Conservation (phyloP, 1,139 yeast genomes). For the Wickerhamomyces sp. region DNA sequence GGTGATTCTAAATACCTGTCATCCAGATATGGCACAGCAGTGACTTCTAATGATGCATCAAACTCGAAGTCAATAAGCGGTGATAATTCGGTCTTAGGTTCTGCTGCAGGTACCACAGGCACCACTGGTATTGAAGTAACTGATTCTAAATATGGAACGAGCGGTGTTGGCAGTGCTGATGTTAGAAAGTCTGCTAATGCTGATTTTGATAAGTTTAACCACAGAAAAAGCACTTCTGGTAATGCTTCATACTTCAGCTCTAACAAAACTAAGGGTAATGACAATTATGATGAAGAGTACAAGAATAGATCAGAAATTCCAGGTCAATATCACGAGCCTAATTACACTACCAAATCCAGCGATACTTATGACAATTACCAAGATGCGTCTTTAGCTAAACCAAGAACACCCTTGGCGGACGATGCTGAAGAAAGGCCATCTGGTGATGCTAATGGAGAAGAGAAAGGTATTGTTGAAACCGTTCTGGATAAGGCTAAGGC, state of each 20-base stretch:
- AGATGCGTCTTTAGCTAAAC: conserved; percentile 1
- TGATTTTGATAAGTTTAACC: no score
- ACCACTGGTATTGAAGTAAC: not conserved
- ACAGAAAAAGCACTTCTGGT: not conserved
- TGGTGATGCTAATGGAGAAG: not conserved
- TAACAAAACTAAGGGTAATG: no score
- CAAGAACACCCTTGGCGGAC: conserved; percentile 4
- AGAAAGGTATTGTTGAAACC: conserved; percentile 3
- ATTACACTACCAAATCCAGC: not conserved
- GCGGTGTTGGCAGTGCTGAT: no score
- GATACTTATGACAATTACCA: not conserved
- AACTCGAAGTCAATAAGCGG: not conserved
- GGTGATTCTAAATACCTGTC: not conserved
- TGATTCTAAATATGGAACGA: not conserved
- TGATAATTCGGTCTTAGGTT: not conserved
- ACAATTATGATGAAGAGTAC: not conserved
- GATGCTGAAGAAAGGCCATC: not conserved
- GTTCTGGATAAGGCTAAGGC: conserved; percentile 5
- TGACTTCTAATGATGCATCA: not conserved
- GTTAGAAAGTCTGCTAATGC: no score
- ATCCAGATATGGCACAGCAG: not conserved
- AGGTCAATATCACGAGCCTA: not conserved
- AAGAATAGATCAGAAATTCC: not conserved
- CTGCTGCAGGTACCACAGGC: not conserved
- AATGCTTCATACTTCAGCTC: no score